These are phyloP conservation scores for Trichomonas gallinae DNA, from an alignment of 208 protist genomes.

Conservation along the genomic window DNA sequence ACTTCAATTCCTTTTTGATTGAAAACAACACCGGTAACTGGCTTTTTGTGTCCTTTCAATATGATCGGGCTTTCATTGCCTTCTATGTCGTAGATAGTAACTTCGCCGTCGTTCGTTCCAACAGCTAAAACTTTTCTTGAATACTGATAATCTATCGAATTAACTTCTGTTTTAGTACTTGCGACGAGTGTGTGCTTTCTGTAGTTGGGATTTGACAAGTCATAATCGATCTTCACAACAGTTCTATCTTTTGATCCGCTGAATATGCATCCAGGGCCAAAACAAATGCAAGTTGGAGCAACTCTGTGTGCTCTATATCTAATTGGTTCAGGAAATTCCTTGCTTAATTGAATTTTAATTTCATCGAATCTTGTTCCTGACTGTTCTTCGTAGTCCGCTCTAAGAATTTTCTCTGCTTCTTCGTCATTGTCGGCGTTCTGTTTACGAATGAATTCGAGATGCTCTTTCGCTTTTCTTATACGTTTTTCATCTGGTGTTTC, in stretches of 20 bases:
- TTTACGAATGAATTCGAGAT: background rate
- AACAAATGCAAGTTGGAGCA: background rate
- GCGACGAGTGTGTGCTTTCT: background rate
- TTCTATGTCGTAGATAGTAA: background rate
- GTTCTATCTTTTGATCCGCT: background rate
- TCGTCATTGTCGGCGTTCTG: background rate
- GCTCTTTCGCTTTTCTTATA: background rate
- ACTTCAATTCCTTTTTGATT: background rate
- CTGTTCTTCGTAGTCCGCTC: background rate
- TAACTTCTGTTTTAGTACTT: background rate
- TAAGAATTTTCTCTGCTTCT: background rate
- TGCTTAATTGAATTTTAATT: background rate
- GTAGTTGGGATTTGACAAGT: background rate
- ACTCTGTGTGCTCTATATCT: background rate
- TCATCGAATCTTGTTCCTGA: background rate
- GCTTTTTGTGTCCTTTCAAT: background rate
- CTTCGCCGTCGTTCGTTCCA: background rate
- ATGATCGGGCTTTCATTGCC: background rate
- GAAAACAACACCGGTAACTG: background rate
- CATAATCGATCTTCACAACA: background rate
- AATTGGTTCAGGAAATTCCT: background rate
- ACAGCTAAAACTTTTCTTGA: background rate
- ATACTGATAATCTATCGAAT: background rate
- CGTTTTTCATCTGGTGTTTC: constrained; percentile 4
- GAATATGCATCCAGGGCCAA: background rate